Base-by-base conservation (phyloP, 1,139 yeast genomes). In the Hyphopichia fennica region DNA sequence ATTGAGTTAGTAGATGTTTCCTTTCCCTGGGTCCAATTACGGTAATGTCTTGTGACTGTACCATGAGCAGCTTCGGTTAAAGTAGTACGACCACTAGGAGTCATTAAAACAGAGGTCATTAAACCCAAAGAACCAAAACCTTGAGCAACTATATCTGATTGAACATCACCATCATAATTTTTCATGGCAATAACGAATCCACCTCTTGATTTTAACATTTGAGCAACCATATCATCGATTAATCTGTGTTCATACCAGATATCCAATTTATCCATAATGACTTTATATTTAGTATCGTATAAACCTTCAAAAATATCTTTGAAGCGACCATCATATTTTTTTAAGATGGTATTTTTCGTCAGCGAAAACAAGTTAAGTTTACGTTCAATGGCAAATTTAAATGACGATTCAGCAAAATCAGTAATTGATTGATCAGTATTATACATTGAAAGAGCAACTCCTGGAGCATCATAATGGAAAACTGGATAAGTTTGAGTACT, bases 11-110 rank as follows among this genome's bases (percentile, higher is more conserved):
- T 91, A n/a, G 96, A 89, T 28, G 98, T 91, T 71, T 90, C 96
- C 66, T 89, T 87, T 55, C 97, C 97, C 67, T 85, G 86, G 70
- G 91, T 97, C 67, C 88, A 87, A 69, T 85, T 95, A 73, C 97
- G 84, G 75, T 76, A 91, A 65, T 91, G 98, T 71, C 98, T 87
- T 45, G 97, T 91, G 52, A 91, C 97, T 34, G 98, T 91, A 46
- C 97, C 98, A 65, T 91, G 97, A 22, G 98, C 97, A 47, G 97
- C 97, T 70, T 91, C 98, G 45, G 95, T 78, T 75, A 91, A 97
- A 64, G 89, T 90, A 25, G 96, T 86, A 72, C 87, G 87, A 41
- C 98, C 98, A 67, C 91, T 96, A 39, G 97, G 96, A 29, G 97
- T 84, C 66, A 89, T 81, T 53, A 91, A 80, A 40, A 89, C 96